phyloP scores from a whole-genome alignment of 2,329 filamentous ascomycete genomes.

The Onygena corvina region DNA sequence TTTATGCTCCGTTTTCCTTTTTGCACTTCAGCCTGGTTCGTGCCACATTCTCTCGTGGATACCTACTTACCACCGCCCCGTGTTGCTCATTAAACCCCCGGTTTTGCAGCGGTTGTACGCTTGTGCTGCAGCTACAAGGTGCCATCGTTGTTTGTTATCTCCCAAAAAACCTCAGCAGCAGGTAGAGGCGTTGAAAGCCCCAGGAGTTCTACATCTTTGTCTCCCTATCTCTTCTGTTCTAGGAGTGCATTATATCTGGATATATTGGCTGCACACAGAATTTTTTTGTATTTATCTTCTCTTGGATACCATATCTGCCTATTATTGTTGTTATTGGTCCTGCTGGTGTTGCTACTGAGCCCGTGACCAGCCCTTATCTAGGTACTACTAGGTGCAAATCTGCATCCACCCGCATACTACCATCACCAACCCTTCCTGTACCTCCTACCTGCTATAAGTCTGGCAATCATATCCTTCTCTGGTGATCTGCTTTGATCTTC shows the following conservation, averaged over 20 bases:
- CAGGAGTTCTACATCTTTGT: too few species aligned
- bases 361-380: neutral
- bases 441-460: slow-evolving; percentile 1
- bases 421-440: too few species aligned
- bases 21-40: neutral
- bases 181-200: too few species aligned
- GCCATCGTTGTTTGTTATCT: neutral
- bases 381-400: neutral
- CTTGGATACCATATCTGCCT: too few species aligned
- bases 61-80: neutral
- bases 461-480: neutral
- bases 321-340: too few species aligned
- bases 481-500: neutral
- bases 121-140: neutral
- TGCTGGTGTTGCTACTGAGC: neutral
- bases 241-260: too few species aligned
- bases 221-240: too few species aligned
- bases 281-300: too few species aligned
- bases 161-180: too few species aligned
- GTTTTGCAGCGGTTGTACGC: slow-evolving; percentile 1
- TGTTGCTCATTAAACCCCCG: neutral
- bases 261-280: too few species aligned
- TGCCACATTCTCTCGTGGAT: neutral
- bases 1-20: neutral
- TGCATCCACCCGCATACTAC: slow-evolving; percentile 1